phyloP scores from a whole-genome alignment of 2,329 filamentous ascomycete genomes.

The Colletotrichum sp. region DNA sequence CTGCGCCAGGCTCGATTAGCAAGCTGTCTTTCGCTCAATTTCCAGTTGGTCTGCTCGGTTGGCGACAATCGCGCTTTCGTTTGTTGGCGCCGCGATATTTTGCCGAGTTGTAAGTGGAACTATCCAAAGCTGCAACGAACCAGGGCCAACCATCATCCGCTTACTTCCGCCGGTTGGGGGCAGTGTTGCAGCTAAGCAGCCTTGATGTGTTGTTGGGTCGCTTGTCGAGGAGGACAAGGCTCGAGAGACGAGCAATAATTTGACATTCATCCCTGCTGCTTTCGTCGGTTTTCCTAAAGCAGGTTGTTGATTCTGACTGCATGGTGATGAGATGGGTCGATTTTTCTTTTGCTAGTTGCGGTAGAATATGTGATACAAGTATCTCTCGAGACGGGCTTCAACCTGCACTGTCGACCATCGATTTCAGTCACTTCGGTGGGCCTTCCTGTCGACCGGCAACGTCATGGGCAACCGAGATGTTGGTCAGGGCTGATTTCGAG shows the following conservation, averaged over 20 bases:
- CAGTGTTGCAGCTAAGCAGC: background rate
- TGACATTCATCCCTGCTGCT: background rate
- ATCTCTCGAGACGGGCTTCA: background rate
- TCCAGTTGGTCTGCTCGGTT: background rate
- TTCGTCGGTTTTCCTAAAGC: background rate
- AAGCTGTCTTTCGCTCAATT: background rate
- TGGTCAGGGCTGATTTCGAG: background rate
- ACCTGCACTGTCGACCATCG: background rate
- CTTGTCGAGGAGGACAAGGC: background rate
- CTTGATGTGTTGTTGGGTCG: background rate
- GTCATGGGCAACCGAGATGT: background rate
- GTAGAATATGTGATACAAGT: background rate
- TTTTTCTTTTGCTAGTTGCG: background rate
- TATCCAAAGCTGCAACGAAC: background rate
- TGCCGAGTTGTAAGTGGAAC: background rate
- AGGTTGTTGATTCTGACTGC: background rate
- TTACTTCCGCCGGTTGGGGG: background rate
- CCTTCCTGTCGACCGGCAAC: background rate
- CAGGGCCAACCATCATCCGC: background rate
- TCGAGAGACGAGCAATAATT: background rate
- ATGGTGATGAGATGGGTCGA: constrained; percentile 5
- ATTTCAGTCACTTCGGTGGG: background rate
- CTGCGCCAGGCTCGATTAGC: background rate
- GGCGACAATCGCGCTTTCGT: constrained; percentile 9
- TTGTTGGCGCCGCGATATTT: constrained; percentile 4